A percentile compares a stretch with the other conserved stretches of the same genome.
Conservation (phyloP, 2,329 filamentous ascomycete genomes). For the Niveomyces coronatus region DNA sequence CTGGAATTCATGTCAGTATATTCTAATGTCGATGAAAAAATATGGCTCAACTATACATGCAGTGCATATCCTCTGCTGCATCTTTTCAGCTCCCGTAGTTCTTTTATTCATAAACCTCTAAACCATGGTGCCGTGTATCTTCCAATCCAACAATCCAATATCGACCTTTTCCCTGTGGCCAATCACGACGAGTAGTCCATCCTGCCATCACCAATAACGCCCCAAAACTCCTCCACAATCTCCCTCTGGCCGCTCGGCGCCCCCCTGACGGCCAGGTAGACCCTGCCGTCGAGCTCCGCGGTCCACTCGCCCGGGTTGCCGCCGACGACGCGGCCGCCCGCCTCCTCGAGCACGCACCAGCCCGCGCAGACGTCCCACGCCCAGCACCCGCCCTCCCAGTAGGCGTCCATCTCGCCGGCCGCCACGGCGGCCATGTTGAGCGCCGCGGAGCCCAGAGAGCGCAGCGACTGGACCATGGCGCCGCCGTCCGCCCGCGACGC, state of each 20-base stretch:
- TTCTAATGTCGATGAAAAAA: too few species aligned
- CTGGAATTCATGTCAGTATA: background rate
- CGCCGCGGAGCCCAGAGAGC: constrained; percentile 63
- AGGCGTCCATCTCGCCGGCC: constrained; percentile 59
- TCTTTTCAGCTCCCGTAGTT: too few species aligned
- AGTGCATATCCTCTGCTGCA: too few species aligned
- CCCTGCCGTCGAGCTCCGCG: constrained; percentile 45
- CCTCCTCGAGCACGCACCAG: constrained; percentile 66
- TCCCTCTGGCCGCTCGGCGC: constrained; percentile 50
- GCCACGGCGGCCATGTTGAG: constrained; percentile 67
- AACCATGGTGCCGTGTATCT: constrained; percentile 3
- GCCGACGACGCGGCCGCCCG: constrained; percentile 61
- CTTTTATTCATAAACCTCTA: too few species aligned
- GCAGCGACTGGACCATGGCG: constrained; percentile 65
- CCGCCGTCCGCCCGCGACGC: constrained; percentile 52
- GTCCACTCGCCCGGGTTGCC: constrained; percentile 66
- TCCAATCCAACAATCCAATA: background rate
- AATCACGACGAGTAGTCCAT: constrained; percentile 34
- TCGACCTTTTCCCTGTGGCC: background rate
- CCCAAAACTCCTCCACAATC: constrained; percentile 56
- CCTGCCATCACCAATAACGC: constrained; percentile 42
- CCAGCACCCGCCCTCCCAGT: constrained; percentile 80
- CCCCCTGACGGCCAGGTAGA: constrained; percentile 53
- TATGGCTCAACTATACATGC: too few species aligned
- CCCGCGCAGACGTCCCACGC: constrained; percentile 79